These are phyloP conservation scores for Myxozyma vanderwaltii DNA, from an alignment of 805 yeast species.

Conservation along the genomic window DNA sequence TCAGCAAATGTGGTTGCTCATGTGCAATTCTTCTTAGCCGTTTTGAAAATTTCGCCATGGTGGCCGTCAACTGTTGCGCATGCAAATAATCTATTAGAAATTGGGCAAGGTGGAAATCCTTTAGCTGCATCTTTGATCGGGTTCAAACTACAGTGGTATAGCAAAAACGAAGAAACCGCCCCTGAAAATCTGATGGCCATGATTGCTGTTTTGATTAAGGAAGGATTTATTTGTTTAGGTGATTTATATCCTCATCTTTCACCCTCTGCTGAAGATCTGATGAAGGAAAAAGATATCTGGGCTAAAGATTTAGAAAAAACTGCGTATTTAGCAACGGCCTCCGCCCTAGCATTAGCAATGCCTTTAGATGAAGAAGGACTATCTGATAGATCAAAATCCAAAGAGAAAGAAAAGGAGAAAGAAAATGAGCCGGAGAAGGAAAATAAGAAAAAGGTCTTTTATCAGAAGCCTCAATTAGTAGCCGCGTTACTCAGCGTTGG, in stretches of 20 bases:
- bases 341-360: constrained; percentile 85
- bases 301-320: constrained; percentile 55
- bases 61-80: constrained; percentile 54
- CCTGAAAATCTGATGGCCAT: constrained; percentile 52
- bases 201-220: constrained; percentile 61
- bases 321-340: constrained; percentile 63
- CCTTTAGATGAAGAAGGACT: constrained; percentile 63
- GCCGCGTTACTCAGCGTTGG: constrained; percentile 61
- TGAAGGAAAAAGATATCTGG: constrained; percentile 48
- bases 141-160: constrained; percentile 45
- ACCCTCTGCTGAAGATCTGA: constrained; percentile 56
- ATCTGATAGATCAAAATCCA: constrained; percentile 40
- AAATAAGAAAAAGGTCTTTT: constrained; percentile 9
- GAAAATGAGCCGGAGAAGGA: constrained; percentile 42
- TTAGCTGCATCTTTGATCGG: constrained; percentile 59
- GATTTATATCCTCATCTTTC: constrained; percentile 58
- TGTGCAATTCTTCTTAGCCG: constrained; percentile 51
- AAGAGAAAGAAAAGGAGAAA: constrained; percentile 9
- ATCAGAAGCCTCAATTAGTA: constrained; percentile 52
- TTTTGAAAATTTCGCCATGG: constrained; percentile 61
- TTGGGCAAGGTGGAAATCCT: constrained; percentile 54
- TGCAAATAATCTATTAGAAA: background rate
- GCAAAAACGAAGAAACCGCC: constrained; percentile 40
- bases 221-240: constrained; percentile 65
- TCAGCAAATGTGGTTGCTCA: constrained; percentile 49